These are phyloP conservation scores for Boletus tylopilopsis DNA, from an alignment of 768 basidiomycete genomes.

Conservation along the genomic window DNA sequence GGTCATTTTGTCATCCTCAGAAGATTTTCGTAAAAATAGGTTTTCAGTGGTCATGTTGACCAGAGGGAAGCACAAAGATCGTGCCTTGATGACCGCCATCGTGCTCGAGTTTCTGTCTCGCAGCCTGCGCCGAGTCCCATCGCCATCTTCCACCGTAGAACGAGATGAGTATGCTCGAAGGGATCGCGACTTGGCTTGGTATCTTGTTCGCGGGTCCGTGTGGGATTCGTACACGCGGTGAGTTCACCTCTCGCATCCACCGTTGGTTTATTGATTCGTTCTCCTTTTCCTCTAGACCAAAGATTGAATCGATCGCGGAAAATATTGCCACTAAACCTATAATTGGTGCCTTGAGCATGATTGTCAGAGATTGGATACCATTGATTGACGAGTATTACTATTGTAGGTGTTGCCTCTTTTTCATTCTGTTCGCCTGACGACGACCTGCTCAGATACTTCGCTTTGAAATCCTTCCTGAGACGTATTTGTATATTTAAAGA, in stretches of 20 bases:
- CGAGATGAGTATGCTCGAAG: slow-evolving; percentile 76
- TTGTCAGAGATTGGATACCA: slow-evolving; percentile 84
- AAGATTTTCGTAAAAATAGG: slow-evolving; percentile 1
- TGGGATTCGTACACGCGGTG: slow-evolving; percentile 80
- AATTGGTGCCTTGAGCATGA: slow-evolving; percentile 62
- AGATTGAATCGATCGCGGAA: slow-evolving; percentile 61
- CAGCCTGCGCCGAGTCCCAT: slow-evolving; percentile 64
- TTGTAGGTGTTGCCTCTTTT: slow-evolving; percentile 48
- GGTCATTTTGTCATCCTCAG: slow-evolving; percentile 19
- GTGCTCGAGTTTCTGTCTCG: slow-evolving; percentile 72
- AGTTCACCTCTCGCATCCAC: slow-evolving; percentile 12
- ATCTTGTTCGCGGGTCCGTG: slow-evolving; percentile 79
- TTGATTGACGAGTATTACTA: slow-evolving; percentile 89
- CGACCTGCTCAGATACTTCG: slow-evolving; percentile 36
- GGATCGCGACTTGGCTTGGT: slow-evolving; percentile 81
- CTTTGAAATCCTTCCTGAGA: slow-evolving; percentile 30
- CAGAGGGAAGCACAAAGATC: slow-evolving; percentile 34
- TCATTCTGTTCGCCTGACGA: neutral
- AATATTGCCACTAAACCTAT: slow-evolving; percentile 55
- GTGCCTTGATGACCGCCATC: slow-evolving; percentile 62
- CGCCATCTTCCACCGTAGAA: slow-evolving; percentile 60
- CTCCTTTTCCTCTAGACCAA: slow-evolving; percentile 52
- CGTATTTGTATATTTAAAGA: slow-evolving; percentile 4
- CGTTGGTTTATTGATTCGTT: neutral
- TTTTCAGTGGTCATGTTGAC: slow-evolving; percentile 23